Base-by-base conservation (phyloP, 768 basidiomycete species). In the Mycena epipterygia region DNA sequence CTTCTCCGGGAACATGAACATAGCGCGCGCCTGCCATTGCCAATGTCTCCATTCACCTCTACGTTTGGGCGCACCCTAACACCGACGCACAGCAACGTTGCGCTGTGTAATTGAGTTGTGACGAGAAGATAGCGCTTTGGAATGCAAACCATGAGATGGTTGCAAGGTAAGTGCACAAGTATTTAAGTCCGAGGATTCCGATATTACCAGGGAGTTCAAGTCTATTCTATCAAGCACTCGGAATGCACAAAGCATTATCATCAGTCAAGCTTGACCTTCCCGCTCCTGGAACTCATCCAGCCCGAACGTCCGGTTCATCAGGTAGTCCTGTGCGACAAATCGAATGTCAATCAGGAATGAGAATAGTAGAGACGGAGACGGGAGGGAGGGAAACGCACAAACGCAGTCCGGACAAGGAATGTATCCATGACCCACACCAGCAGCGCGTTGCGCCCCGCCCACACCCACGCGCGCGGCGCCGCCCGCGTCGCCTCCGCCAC, bases 391-490 rank as follows among this genome's bases (percentile, higher is more conserved):
- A 17, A 39, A 70, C 61, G 61, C 11, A 75, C 74, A 53, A 70
- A 68, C 27, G 23, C 53, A 21, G 60, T 70, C 5, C 72, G 64
- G 29, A 59, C 32, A 9, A 75, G 61, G 66, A 75, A 75, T 19
- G 69, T 73, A 39, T 75, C 66, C 32, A 73, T 64, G 55, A 75
- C 61, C 72, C 74, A 75, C 12, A 59, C 53, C 1, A 73, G 52
- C 8, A n/a, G 60, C 30, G 62, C 52, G 37, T 68, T 63, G 13
- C 52, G 57, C 25, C 74, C 72, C 9, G 49, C 60, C 74, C 74
- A 75, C 29, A 73, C 52, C 68, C 68, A 75, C 19, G 72, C 69
- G 13, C 72, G 58, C 25, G 74, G 74, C 12, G 48, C 52, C 7
- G 65, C 13, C 23, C 64, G 65, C 39, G 67, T 35, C 8, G 56